Evolutionary conservation across 257 asterid species (phyloP), one percentile per base, ranked within the genome.

Genomic region (Prunella vulgaris): DNA sequence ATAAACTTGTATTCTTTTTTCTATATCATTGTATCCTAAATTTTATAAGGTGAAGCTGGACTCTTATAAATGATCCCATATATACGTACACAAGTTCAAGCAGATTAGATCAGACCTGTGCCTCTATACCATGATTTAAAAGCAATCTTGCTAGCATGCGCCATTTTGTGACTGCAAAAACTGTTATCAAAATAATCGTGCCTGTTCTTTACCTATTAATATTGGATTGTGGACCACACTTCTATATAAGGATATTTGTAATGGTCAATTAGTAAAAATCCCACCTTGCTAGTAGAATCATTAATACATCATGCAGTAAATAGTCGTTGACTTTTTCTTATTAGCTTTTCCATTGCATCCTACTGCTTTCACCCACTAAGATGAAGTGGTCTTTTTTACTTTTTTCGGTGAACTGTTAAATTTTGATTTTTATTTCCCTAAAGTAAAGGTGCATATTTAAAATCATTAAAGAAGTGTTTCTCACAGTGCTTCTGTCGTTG

Each of bases 401-500:
- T 25, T 42, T 18, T 20, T n/a, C 37, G 13, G 37, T 30, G 14
- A 49, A 21, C 27, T 10, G 24, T 56, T 37, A 17, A 3, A 1
- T 46, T 17, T 22, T 17, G 4, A 10, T 52, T 61, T 60, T 38
- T 35, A 7, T 32, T 57, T 10, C 12, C 30, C 40, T 28, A 40
- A 75, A 53, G 38, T 51, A 24, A 1, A 22, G 18, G 13, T 58
- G 6, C 28, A 51, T 4, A 28, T 10, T 28, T 9, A 38, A 28
- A 52, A 40, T 52, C 53, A 46, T 67, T 76, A 12, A 7, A 2
- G 32, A 64, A 18, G 54, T 54, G 46, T 35, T 70, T 33, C 20
- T 56, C 21, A 10, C 14, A 40, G 17, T 59, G 33, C 28, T 58
- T 71, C 66, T 64, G 28, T 58, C 37, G 25, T 69, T 78, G 56